Base-by-base conservation (phyloP, 805 yeast species). In the Metschnikowia proteae region DNA sequence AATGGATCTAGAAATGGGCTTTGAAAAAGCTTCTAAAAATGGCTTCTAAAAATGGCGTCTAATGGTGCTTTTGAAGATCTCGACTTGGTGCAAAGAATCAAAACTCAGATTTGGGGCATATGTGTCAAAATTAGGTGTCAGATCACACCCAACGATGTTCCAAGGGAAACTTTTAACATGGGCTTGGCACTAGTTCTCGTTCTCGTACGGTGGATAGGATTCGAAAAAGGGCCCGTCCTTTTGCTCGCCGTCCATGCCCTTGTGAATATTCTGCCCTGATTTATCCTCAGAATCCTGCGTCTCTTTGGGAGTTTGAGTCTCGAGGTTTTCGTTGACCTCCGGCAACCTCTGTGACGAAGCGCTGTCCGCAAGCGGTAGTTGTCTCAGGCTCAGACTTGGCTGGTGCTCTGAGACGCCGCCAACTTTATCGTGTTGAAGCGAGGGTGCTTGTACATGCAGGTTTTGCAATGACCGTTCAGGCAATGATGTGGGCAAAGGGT, bases 121-220 rank as follows among this genome's bases (percentile, higher is more conserved):
- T 17, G 17, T 17, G 17, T 17, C 17, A 17, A 17, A 17, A 17
- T 17, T 17, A 17, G 17, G 17, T 17, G 17, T 17, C 17, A 17
- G 17, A 17, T 17, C 17, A 17, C 17, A 17, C 17, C 17, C 17
- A 17, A 17, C 17, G 17, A 2, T 17, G 17, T 17, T 17, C 17
- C 30, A 28, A 28, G 30, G 8, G 8, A 28, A 2, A 10, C 6
- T 6, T 25, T 6, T 29, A 4, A 6, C 27, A 30, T 29, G 17
- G 17, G 17, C 13, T 6, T 11, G 13, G 13, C 29, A 30, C 26
- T 48, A 51, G 33, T 51, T 51, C 40, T 43, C 48, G 29, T 42
- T 48, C 28, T 48, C 57, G 46, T 51, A 55, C 8, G 43, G 38
- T n/a, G 50, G 27, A 47, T 49, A 55, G 29, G 42, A 45, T 11